Base-by-base conservation (phyloP, 768 basidiomycete species). In the Trametes villosa region DNA sequence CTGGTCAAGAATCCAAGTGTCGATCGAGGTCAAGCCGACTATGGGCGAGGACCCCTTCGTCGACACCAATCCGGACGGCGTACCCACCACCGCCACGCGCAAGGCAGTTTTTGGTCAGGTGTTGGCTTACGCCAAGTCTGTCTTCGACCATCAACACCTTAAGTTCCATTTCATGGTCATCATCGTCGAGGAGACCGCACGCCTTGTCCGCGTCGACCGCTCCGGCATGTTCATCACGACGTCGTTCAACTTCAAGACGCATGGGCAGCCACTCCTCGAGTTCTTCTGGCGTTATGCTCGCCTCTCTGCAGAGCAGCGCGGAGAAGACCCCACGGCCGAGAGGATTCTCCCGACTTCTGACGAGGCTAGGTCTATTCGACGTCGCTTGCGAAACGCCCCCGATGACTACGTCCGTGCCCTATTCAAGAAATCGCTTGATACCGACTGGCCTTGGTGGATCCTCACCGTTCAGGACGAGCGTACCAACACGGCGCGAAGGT, bases 231-330 rank as follows among this genome's bases (percentile, higher is more conserved):
- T 53, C 15, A 29, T 26, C 2, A 47, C 61, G 13, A 22, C 31
- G 29, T 57, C 41, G 51, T 62, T 62, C 49, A 41, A 57, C 46
- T 62, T 57, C 50, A 40, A 31, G 50, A 24, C 11, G 9, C 20
- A 53, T 2, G 33, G 24, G 20, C 7, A 7, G 26, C 29, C 20
- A 22, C 55, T 62, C 27, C 17, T 29, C 8, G 22, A 24, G 4
- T 57, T 62, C 54, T 13, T 62, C 29, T 53, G 55, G 55, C 44
- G 51, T n/a, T 48, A 47, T 44, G 34, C 41, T 8, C 61, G 38
- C 2, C 17, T 57, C 27, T 46, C 55, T 3, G 38, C 29, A 7
- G 50, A n/a, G n/a, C 24, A 42, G 17, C 55, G 61, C 4, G 61
- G 61, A 4, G 36, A 45, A 13, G 60, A 62, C 26, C 13, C 42